Base-by-base conservation (phyloP, 768 basidiomycete species). In the Panaeolus papilionaceus region DNA sequence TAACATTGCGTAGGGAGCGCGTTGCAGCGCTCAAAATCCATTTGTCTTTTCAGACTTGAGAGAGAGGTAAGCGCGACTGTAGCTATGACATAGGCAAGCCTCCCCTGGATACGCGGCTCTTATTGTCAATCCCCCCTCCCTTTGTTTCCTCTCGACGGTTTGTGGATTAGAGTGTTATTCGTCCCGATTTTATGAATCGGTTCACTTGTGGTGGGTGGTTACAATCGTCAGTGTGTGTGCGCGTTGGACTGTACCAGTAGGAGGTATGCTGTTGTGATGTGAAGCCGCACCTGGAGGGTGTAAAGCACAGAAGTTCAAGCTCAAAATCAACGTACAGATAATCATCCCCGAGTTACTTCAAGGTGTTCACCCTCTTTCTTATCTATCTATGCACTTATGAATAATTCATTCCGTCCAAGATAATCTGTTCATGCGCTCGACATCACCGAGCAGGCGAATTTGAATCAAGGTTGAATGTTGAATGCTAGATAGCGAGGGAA, bases 21-120 rank as follows among this genome's bases (percentile, higher is more conserved):
- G 39, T 51, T 51, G 47, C 47, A 51, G 47, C 47, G 47, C 47
- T 51, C 47, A 51, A 51, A 23, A 51, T 23, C 47, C 47, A 51
- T 23, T 51, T 20, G 47, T 26, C n/a, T 51, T 23, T 9, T 18
- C 47, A 12, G 33, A 33, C 33, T 33, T 33, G 33, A 33, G 33
- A 33, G 33, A 33, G 5, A 5, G 33, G 33, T 23, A 47, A n/a
- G 45, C 45, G 45, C 47, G 47, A 51, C 47, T 20, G 47, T 51
- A 51, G 47, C 47, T 51, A 51, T 51, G 47, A 51, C 47, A 51
- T 51, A 51, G 47, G 18, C 20, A 11, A 8, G 7, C 33, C 33
- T 18, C 47, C 47, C 47, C 47, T 51, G 47, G 47, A 51, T 51
- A 51, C 47, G 47, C 47, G 47, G 45, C 18, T 47, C 1, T 47